These are phyloP conservation scores for Wolfiporia cocos DNA, from an alignment of 1,284 basidiomycete species.

Conservation along the genomic window DNA sequence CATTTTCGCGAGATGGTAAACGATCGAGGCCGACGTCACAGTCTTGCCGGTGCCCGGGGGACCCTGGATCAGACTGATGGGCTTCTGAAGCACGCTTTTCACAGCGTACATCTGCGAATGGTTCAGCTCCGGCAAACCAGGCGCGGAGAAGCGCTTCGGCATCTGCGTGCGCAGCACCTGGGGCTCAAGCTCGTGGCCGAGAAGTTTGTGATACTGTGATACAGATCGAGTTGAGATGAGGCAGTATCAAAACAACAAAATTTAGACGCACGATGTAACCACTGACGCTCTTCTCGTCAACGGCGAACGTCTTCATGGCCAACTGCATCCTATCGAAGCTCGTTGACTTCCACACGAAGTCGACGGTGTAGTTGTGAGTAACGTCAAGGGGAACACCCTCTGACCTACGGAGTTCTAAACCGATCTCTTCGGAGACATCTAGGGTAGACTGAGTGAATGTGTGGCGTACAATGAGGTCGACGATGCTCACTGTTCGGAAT, in stretches of 20 bases:
- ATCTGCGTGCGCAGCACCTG: slow-evolving; percentile 88
- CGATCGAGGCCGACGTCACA: slow-evolving; percentile 98
- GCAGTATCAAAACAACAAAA: slow-evolving; percentile 3
- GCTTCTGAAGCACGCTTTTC: slow-evolving; percentile 97
- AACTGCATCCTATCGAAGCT: slow-evolving; percentile 99
- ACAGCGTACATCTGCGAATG: slow-evolving; percentile 99
- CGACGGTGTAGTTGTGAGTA: slow-evolving; percentile 92
- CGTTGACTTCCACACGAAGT: slow-evolving; percentile 99
- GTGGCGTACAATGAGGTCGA: not conserved
- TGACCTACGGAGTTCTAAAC: slow-evolving; percentile 83
- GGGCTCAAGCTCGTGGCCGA: slow-evolving; percentile 93
- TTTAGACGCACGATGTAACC: slow-evolving; percentile 81
- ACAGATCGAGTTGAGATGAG: slow-evolving; percentile 1
- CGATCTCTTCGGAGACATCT: slow-evolving; percentile 99
- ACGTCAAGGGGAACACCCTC: slow-evolving; percentile 95
- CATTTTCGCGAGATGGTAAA: slow-evolving; percentile 99
- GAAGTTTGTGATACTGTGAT: slow-evolving; percentile 89
- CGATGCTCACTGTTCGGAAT: slow-evolving; percentile 88
- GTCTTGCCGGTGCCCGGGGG: slow-evolving; percentile 99
- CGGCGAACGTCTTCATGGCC: slow-evolving; percentile 99
- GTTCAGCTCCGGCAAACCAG: slow-evolving; percentile 96
- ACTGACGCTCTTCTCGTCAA: slow-evolving; percentile 98
- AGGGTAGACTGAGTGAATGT: slow-evolving; percentile 16
- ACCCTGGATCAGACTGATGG: slow-evolving; percentile 96
- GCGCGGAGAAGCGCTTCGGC: slow-evolving; percentile 96